Base-by-base conservation (phyloP, 2,329 filamentous ascomycete species). In the Ophiostoma sp. region DNA sequence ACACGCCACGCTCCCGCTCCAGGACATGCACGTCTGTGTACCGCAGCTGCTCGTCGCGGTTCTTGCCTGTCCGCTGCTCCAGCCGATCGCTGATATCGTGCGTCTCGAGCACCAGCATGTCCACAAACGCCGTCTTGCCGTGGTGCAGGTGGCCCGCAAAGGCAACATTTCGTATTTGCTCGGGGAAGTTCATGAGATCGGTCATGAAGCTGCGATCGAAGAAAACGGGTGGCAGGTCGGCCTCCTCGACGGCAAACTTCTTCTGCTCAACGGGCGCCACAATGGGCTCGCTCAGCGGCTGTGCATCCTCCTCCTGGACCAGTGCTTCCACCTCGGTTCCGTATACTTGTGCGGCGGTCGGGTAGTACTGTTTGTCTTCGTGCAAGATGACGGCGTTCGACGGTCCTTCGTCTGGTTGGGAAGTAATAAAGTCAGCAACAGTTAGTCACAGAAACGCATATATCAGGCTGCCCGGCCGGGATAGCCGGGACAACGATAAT, bases 341-440 rank as follows among this genome's bases (percentile, higher is more conserved):
- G 81, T 98, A 99, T 57, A 97, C 91, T 82, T 99, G 96, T 80
- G 95, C 91, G 73, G 96, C 96, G n/a, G 95, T 97, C 39, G 96
- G 96, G 81, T 99, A 99, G 83, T 99, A 99, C 81, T 98, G 96
- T 83, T 99, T 99, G 84, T 99, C 96, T 86, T 99, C 96, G 84
- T 99, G 96, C 63, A 99, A 88, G 73, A 99, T 89, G n/a, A 99
- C 94, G 70, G 96, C 95, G 82, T 98, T 99, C 5, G 95, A 98
- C 3, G 95, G 93, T 17, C 93, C 94, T 68, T 95, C 92, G 81
- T 94, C 90, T 88, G 59, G 3, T 28, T n/a, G 11, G 3, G 9
- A 12, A 57, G n/a, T 19, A 48, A 39, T 2, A 22, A 68, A 28
- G 5, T 28, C 28, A 48, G 45, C 22, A n/a, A 9, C 48, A 50